Evolutionary conservation across 2,329 filamentous ascomycete species (phyloP).

Genomic region (Microcyclosporella mali): DNA sequence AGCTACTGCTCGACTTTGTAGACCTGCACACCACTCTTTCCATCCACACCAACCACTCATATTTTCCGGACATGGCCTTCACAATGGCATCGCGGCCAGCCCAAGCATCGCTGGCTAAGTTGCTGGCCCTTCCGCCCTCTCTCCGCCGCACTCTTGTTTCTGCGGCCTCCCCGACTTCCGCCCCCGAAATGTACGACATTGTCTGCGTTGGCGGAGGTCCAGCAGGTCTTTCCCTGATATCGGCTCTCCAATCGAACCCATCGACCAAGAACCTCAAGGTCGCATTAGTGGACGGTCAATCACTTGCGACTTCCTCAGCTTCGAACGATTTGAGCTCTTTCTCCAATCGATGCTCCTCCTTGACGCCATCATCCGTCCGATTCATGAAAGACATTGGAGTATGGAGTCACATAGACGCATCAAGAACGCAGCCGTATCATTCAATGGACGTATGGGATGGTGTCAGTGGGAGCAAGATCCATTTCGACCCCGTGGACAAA

Average conservation of each 20-base stretch:
- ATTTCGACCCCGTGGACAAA: slow-evolving; percentile 51
- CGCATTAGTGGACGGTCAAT: slow-evolving; percentile 84
- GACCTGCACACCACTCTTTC: no score
- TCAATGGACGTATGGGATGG: slow-evolving; percentile 99
- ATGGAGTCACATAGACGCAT: slow-evolving; percentile 68
- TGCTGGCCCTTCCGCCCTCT: slow-evolving; percentile 25
- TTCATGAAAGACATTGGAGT: slow-evolving; percentile 76
- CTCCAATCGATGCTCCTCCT: slow-evolving; percentile 91
- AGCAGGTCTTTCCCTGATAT: slow-evolving; percentile 21
- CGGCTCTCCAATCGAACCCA: slow-evolving; percentile 34
- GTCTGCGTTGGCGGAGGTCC: slow-evolving; percentile 23
- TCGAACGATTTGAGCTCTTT: slow-evolving; percentile 66
- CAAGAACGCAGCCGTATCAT: slow-evolving; percentile 78
- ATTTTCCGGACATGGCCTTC: no score
- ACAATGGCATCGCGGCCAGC: slow-evolving; percentile 3
- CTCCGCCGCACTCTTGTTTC: slow-evolving; percentile 25
- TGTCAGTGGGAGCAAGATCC: slow-evolving; percentile 76
- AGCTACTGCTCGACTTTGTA: no score
- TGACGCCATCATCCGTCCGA: slow-evolving; percentile 79
- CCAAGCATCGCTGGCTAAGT: slow-evolving; percentile 8
- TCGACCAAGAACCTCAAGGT: slow-evolving; percentile 67
- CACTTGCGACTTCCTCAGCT: slow-evolving; percentile 62
- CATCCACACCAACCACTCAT: no score
- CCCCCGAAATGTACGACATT: slow-evolving; percentile 62
- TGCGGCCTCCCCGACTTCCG: slow-evolving; percentile 12